phyloP scores from a whole-genome alignment of 148 eudicot species.

The Linanthus parryae region DNA sequence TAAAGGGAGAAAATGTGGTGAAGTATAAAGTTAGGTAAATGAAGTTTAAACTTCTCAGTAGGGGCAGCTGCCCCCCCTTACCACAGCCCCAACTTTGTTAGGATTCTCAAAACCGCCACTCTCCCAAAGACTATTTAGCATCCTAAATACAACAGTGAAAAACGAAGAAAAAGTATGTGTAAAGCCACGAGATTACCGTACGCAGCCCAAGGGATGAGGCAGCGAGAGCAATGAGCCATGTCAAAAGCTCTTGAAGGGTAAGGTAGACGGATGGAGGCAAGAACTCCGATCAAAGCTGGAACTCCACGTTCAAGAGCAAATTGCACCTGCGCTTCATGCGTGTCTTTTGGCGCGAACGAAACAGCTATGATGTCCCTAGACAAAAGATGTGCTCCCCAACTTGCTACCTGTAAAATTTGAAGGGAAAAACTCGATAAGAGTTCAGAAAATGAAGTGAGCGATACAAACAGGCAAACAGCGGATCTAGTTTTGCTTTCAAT shows the following conservation, averaged over 20 bases:
- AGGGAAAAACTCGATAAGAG: neutral
- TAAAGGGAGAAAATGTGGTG: no score
- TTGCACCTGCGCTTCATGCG: constrained; percentile 86
- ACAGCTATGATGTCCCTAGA: constrained; percentile 58
- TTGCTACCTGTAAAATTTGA: constrained; percentile 61
- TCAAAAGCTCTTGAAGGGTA: constrained; percentile 56
- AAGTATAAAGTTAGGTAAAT: no score
- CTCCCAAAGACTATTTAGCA: no score
- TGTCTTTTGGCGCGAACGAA: constrained; percentile 93
- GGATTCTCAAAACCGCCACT: no score
- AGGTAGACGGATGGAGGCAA: constrained; percentile 51
- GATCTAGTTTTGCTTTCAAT: no score
- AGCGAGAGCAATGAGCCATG: constrained; percentile 62
- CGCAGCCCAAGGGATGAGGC: constrained; percentile 55
- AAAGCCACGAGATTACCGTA: constrained; percentile 23
- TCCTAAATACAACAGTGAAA: no score
- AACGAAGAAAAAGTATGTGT: neutral
- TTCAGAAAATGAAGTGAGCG: neutral
- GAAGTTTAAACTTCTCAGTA: no score
- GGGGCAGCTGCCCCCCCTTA: no score
- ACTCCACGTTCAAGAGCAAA: constrained; percentile 89
- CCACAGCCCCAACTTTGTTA: no score
- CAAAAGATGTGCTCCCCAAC: constrained; percentile 79
- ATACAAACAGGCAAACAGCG: no score
- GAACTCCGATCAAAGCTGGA: constrained; percentile 50